Base-by-base conservation (phyloP, 768 basidiomycete species). In the Lyophyllum atratum region DNA sequence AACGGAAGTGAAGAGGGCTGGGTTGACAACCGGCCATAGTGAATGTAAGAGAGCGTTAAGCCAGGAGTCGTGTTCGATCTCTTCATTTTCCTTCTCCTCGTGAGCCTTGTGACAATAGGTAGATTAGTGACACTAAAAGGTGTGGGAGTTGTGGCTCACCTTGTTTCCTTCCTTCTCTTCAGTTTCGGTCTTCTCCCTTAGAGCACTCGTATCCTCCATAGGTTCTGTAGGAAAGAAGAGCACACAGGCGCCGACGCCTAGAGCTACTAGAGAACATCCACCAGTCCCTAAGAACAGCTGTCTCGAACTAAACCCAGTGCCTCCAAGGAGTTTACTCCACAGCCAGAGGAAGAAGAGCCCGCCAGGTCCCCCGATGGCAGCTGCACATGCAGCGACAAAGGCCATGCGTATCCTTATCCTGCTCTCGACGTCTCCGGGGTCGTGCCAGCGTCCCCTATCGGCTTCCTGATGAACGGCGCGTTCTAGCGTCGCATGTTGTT, bases 11-110 rank as follows among this genome's bases (percentile, higher is more conserved):
- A 87, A 85, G 49, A 91, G 74, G 24, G 84, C 77, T 2, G 90
- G 89, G 66, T 91, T 89, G 58, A 91, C 72, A 55, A 90, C 79
- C 0, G 89, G 88, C 90, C 91, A 92, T 10, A 92, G 68, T 2
- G 81, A 77, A 37, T 74, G 69, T 24, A 88, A 70, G 49, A 90
- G 68, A 4, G 82, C 73, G 68, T 91, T 90, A 31, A 90, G 76
- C 91, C 90, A 92, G 21, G 61, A 53, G 19, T 76, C 74, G 4
- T 73, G 68, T 64, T 80, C 78, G 1, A 76, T 71, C 0, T 60
- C 52, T 52, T 49, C 39, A 40, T 50, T 61, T 4, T 40, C 39
- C 17, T 40, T 5, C 2, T 40, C 39, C 19, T 40, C 4, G 39
- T 5, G 4, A 19, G 39, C 17, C n/a, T 19, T 2, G n/a, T n/a